Conservation (phyloP, 768 basidiomycete species). For the Macrolepiota fuliginosa region DNA sequence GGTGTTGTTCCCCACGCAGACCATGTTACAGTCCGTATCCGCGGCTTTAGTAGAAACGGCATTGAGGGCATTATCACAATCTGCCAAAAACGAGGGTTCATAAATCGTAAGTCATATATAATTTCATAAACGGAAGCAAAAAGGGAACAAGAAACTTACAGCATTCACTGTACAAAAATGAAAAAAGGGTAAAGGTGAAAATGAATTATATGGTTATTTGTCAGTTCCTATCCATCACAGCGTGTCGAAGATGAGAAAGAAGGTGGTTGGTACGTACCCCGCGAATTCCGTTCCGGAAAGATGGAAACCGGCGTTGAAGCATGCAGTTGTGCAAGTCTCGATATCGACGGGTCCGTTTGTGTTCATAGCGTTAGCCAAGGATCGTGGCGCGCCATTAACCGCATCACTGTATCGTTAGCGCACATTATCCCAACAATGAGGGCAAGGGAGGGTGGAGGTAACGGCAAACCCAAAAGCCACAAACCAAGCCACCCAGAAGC, state of each 20-base stretch:
- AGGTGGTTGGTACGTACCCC: conserved; percentile 22
- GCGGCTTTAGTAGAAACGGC: conserved; percentile 47
- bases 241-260: neutral
- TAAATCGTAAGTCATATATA: neutral
- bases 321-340: conserved; percentile 58
- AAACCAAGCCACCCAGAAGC: neutral
- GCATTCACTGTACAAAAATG: conserved; percentile 39
- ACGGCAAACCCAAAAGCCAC: neutral
- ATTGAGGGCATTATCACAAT: conserved; percentile 45
- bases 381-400: conserved; percentile 38
- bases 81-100: no score
- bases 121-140: neutral
- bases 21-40: conserved; percentile 62
- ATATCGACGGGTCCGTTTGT: conserved; percentile 47
- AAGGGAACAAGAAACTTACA: conserved; percentile 34
- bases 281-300: conserved; percentile 40
- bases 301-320: conserved; percentile 49
- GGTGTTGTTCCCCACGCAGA: conserved; percentile 57
- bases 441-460: neutral
- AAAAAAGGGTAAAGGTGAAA: neutral
- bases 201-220: neutral
- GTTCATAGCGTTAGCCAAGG: conserved; percentile 33
- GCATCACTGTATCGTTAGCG: conserved; percentile 33
- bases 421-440: neutral
- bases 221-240: conserved; percentile 6